Base-by-base conservation (phyloP, 805 yeast species). In the Ogataea thermomethanolica region DNA sequence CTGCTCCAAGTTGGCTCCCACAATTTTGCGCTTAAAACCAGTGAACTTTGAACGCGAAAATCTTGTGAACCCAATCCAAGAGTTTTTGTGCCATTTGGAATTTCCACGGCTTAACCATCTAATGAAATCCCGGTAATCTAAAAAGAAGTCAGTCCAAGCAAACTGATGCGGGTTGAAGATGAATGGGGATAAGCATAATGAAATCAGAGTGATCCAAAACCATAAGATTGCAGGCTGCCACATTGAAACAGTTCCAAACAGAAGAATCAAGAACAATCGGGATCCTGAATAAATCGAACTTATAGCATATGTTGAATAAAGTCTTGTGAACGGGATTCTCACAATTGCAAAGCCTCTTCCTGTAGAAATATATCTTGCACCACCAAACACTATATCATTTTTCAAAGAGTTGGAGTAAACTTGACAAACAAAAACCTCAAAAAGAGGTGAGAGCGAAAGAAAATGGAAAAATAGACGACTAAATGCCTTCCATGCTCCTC, bases 351-450 rank as follows among this genome's bases (percentile, higher is more conserved):
- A 85, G 1, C 96, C 95, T 65, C 98, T 70, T 2, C 98, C 98
- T 2, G 97, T 88, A 8, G 95, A 81, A 47, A 91, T 84, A 57
- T 91, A 91, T 39, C 79, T 74, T 1, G 98, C 98, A 33, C 95
- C 95, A 4, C 98, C 98, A 65, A 84, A 82, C 1, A 89, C 73
- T 35, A 91, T 69, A 61, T 90, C 93, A 36, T 78, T 76, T 33
- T 78, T 65, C 51, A 91, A 67, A 0, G 96, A 75, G 52, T 78
- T 77, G 4, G 97, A 85, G 59, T 91, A 91, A 7, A 90, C 83
- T 62, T 90, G 96, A 60, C 97, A 88, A 7, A 87, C 96, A 65
- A 91, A 89, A 6, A 91, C 97, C 60, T 91, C 98, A 64, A 91
- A 91, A 39, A 90, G 65, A 2, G 97, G 97, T 2, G 97, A 84